Evolutionary conservation across 805 yeast genomes (phyloP).

Genomic region (Myxozyma sirexii): DNA sequence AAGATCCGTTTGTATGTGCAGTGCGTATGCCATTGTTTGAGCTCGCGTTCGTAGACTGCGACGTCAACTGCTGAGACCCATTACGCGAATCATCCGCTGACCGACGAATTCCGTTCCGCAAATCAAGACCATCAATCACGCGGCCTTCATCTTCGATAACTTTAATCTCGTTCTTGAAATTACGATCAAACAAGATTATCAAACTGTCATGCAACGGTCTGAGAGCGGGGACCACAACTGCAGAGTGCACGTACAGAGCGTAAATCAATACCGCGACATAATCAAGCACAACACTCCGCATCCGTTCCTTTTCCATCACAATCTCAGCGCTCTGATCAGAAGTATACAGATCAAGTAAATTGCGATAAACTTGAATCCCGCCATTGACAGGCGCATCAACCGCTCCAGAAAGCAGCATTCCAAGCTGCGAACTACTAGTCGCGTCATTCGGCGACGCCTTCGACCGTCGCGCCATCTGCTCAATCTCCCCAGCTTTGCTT

Average conservation of each 20-base stretch:
- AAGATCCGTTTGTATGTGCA: not conserved
- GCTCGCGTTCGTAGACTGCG: slow-evolving; percentile 33
- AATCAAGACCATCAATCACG: slow-evolving; percentile 6
- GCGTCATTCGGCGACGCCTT: slow-evolving; percentile 27
- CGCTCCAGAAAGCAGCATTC: slow-evolving; percentile 57
- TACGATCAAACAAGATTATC: slow-evolving; percentile 62
- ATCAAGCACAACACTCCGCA: slow-evolving; percentile 44
- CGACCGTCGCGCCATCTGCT: slow-evolving; percentile 58
- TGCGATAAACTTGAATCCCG: slow-evolving; percentile 81
- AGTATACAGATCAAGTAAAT: slow-evolving; percentile 51
- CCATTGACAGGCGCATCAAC: slow-evolving; percentile 93
- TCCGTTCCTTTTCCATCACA: slow-evolving; percentile 3
- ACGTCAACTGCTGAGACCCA: slow-evolving; percentile 69
- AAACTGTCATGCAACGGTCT: slow-evolving; percentile 68
- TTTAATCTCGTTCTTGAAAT: slow-evolving; percentile 66
- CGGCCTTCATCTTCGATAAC: slow-evolving; percentile 16
- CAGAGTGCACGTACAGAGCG: slow-evolving; percentile 70
- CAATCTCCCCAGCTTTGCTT: slow-evolving; percentile 70
- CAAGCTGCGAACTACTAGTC: slow-evolving; percentile 53
- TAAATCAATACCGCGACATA: slow-evolving; percentile 65
- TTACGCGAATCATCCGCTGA: slow-evolving; percentile 45
- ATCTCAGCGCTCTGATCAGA: slow-evolving; percentile 7
- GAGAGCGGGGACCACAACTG: slow-evolving; percentile 59
- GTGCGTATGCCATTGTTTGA: not conserved
- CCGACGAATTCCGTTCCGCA: slow-evolving; percentile 24